Percentiles rank a stretch among this genome's conserved stretches.
phyloP scores from a whole-genome alignment of 2,329 filamentous ascomycete species.

The Fusarium verticillioides region DNA sequence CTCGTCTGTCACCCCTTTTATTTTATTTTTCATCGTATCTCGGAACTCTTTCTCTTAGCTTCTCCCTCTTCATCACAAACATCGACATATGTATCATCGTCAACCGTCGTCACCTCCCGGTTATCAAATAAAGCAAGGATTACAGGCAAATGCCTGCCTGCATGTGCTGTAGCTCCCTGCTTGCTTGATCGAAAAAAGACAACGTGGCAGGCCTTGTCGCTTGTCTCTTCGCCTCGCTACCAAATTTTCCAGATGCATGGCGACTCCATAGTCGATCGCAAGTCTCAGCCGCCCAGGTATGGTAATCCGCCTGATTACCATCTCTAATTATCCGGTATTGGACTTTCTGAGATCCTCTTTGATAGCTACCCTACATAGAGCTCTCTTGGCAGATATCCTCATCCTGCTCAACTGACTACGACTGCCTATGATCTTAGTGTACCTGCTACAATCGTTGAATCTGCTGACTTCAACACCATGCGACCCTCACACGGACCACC shows the following conservation, averaged over 20 bases:
- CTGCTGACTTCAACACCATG: slow-evolving; percentile 43
- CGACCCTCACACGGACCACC: slow-evolving; percentile 28
- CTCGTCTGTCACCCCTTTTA: slow-evolving; percentile 25
- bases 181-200: slow-evolving; percentile 18
- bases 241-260: slow-evolving; percentile 16
- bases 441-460: slow-evolving; percentile 26
- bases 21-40: slow-evolving; percentile 1
- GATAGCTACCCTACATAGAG: background rate
- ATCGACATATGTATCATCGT: slow-evolving; percentile 1
- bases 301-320: slow-evolving; percentile 26
- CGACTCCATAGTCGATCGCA: slow-evolving; percentile 32
- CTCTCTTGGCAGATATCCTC: background rate
- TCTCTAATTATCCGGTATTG: slow-evolving; percentile 39
- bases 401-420: background rate
- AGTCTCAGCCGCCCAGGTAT: background rate
- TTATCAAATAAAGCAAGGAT: slow-evolving; percentile 23
- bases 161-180: slow-evolving; percentile 11
- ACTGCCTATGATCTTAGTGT: background rate
- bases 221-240: slow-evolving; percentile 11
- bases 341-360: slow-evolving; percentile 15
- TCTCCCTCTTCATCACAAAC: slow-evolving; percentile 13
- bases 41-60: background rate
- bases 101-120: slow-evolving; percentile 23
- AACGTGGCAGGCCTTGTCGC: slow-evolving; percentile 35
- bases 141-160: slow-evolving; percentile 13